Evolutionary conservation across 495 filamentous ascomycete species (phyloP).

Genomic region (Hypoxylon intermedium): DNA sequence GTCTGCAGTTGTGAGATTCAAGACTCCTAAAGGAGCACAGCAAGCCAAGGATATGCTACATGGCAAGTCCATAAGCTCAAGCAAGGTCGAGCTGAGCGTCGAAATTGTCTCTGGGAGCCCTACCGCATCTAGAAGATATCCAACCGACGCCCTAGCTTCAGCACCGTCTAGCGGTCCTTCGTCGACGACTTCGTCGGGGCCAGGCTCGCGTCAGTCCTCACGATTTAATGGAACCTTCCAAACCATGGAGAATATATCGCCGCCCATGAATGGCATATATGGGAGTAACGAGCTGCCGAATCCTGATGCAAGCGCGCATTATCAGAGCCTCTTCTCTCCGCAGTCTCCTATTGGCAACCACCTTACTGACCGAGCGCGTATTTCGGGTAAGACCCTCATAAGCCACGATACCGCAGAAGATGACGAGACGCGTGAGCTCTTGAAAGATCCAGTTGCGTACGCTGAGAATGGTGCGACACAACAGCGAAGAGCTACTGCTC

Average conservation of each 20-base stretch:
- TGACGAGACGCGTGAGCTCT: conserved; percentile 83
- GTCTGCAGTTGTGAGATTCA: conserved; percentile 79
- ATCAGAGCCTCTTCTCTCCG: conserved; percentile 80
- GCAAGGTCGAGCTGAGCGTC: conserved; percentile 79
- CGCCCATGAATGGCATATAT: conserved; percentile 64
- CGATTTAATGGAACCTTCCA: conserved; percentile 83
- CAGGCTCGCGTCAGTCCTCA: conserved; percentile 70
- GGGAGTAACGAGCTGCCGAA: conserved; percentile 65
- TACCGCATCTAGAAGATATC: conserved; percentile 48
- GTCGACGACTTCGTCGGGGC: conserved; percentile 61
- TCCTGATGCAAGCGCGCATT: conserved; percentile 66
- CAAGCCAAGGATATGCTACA: conserved; percentile 79
- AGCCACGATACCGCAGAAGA: conserved; percentile 78
- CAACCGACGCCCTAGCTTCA: conserved; percentile 44
- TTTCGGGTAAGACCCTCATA: conserved; percentile 83
- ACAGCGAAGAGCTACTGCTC: conserved; percentile 74
- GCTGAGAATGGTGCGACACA: conserved; percentile 74
- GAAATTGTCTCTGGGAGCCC: conserved; percentile 67
- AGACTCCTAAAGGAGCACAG: conserved; percentile 71
- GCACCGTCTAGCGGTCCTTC: conserved; percentile 57
- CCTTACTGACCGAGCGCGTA: conserved; percentile 69
- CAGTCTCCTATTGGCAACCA: conserved; percentile 84
- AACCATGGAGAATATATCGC: conserved; percentile 72
- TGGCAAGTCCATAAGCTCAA: conserved; percentile 78
- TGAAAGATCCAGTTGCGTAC: conserved; percentile 85